A percentile compares a stretch with the other conserved stretches of the same genome.
Conservation (phyloP, 2,329 filamentous ascomycete species). For the Aspergillus pseudonomiae region DNA sequence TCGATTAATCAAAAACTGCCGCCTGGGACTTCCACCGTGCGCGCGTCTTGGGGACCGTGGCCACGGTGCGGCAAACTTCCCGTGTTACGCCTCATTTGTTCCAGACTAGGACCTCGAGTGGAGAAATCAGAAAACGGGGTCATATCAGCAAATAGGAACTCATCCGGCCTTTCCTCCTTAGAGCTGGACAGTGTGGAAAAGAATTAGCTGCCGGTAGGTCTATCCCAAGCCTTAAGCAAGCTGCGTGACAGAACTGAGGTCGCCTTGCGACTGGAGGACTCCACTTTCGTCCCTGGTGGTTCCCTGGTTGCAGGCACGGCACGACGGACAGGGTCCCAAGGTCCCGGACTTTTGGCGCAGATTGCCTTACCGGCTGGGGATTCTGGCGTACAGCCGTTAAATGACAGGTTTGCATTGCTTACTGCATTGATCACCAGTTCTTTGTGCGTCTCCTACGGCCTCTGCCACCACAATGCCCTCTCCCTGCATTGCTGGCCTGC, state of each 20-base stretch:
- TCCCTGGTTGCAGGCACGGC: conserved; percentile 23
- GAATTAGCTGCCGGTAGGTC: conserved; percentile 14
- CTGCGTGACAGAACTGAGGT: conserved; percentile 19
- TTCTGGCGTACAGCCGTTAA: conserved; percentile 26
- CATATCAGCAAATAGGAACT: conserved; percentile 25
- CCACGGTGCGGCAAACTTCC: conserved; percentile 19
- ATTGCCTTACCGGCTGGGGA: conserved; percentile 15
- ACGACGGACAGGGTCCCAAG: conserved; percentile 19
- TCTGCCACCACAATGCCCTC: conserved; percentile 9
- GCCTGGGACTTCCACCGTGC: conserved; percentile 5
- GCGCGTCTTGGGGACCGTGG: conserved; percentile 11
- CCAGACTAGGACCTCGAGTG: conserved; percentile 18
- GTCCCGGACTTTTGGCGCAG: conserved; percentile 20
- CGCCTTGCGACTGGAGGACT: conserved; percentile 3
- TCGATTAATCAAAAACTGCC: conserved; percentile 7
- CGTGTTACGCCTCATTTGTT: conserved; percentile 27
- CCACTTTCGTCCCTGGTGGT: conserved; percentile 17
- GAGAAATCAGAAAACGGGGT: conserved; percentile 13
- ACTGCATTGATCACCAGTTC: conserved; percentile 29
- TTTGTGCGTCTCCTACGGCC: conserved; percentile 13
- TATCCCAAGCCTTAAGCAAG: conserved; percentile 14
- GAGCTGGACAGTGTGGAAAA: conserved; percentile 13
- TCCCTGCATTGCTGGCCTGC: conserved; percentile 1
- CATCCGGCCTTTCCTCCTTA: conserved; percentile 16
- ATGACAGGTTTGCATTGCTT: conserved; percentile 18